phyloP scores from a whole-genome alignment of 2,329 filamentous ascomycete species.

The Ophiostoma fasciatum region DNA sequence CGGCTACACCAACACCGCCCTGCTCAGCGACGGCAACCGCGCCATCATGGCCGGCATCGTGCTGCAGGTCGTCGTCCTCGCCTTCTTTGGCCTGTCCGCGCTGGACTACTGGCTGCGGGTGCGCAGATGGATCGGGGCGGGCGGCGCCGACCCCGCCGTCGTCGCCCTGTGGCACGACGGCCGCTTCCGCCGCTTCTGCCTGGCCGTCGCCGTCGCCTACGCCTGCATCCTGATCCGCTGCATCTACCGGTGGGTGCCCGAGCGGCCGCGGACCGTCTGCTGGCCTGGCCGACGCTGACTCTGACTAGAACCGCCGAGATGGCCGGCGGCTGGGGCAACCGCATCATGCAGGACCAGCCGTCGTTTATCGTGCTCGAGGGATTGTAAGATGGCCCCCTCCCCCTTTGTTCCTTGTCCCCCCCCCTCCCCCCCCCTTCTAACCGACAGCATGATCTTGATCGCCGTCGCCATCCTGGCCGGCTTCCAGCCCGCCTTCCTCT shows the following conservation, averaged over 20 bases:
- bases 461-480: conserved; percentile 32
- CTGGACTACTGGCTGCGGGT: conserved; percentile 32
- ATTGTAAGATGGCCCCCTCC: too few species aligned
- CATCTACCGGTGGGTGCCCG: conserved; percentile 35
- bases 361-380: conserved; percentile 45
- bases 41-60: conserved; percentile 39
- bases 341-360: conserved; percentile 46
- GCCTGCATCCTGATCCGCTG: conserved; percentile 32
- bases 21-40: conserved; percentile 32
- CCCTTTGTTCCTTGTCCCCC: conserved; percentile 13
- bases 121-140: conserved; percentile 21
- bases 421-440: not conserved
- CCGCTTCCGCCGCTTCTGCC: conserved; percentile 29
- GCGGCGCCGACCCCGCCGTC: conserved; percentile 5
- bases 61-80: conserved; percentile 36
- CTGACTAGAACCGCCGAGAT: conserved; percentile 51
- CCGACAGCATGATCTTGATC: conserved; percentile 31
- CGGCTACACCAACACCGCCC: conserved; percentile 18
- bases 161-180: conserved; percentile 27
- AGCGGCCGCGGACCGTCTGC: too few species aligned
- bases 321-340: conserved; percentile 48
- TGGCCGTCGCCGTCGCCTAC: conserved; percentile 30
- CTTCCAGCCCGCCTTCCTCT: conserved; percentile 39
- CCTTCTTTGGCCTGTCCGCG: conserved; percentile 27
- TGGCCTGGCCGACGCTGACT: not conserved